phyloP scores from a whole-genome alignment of 768 basidiomycete genomes.

The Suillus hirtellus region DNA sequence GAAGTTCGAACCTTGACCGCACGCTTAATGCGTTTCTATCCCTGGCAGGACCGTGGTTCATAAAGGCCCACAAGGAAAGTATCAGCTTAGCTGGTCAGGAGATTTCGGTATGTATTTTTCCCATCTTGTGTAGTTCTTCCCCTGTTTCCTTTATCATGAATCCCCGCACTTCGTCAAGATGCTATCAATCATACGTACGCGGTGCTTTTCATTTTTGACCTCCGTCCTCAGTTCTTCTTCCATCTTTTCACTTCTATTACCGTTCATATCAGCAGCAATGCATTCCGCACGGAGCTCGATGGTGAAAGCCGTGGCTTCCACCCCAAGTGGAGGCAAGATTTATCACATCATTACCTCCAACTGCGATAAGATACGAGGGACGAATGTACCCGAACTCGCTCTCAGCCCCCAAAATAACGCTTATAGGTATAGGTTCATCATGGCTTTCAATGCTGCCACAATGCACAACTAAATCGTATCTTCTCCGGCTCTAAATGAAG shows the following conservation, averaged over 20 bases:
- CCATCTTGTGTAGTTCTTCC: conserved; percentile 52
- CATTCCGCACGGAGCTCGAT: conserved; percentile 69
- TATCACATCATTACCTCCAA: conserved; percentile 62
- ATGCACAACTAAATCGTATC: conserved; percentile 77
- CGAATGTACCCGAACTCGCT: too few species aligned
- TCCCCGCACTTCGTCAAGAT: conserved; percentile 94
- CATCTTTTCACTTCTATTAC: conserved; percentile 65
- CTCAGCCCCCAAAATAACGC: too few species aligned
- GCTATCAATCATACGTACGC: conserved; percentile 79
- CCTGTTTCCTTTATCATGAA: conserved; percentile 91
- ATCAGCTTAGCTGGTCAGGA: conserved; percentile 91
- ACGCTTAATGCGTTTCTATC: conserved; percentile 63
- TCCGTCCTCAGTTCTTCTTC: conserved; percentile 51
- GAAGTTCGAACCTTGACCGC: conserved; percentile 49
- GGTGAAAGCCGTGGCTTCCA: conserved; percentile 74
- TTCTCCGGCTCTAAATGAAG: conserved; percentile 59
- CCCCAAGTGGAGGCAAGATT: conserved; percentile 71
- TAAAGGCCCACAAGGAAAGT: conserved; percentile 83
- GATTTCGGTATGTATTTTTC: conserved; percentile 69
- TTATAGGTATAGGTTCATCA: conserved; percentile 35
- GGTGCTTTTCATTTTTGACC: conserved; percentile 43
- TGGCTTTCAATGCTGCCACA: conserved; percentile 76
- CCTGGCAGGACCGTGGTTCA: conserved; percentile 75
- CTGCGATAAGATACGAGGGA: conserved; percentile 48
- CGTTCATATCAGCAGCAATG: conserved; percentile 77